phyloP scores from a whole-genome alignment of 768 basidiomycete genomes.

The Gloeophyllum trabeum region DNA sequence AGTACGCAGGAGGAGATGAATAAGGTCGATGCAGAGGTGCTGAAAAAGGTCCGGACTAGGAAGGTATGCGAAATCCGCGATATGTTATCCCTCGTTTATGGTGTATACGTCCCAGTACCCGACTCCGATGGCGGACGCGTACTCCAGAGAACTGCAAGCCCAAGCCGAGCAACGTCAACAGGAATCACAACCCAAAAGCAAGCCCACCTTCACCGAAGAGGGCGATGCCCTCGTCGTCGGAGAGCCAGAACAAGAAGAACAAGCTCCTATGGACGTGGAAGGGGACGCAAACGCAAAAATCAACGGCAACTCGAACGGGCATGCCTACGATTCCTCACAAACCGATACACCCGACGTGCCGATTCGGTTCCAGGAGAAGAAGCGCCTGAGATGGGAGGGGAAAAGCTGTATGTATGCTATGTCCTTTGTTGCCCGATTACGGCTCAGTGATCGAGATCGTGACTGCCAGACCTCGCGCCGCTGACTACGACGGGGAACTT shows the following conservation, averaged over 20 bases:
- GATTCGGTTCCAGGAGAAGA: constrained; percentile 72
- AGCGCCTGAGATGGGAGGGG: constrained; percentile 72
- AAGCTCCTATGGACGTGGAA: constrained; percentile 2
- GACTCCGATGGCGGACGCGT: constrained; percentile 49
- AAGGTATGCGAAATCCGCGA: constrained; percentile 34
- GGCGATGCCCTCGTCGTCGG: constrained; percentile 20
- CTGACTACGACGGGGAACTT: constrained; percentile 94
- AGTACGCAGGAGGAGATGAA: constrained; percentile 54
- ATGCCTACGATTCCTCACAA: no score
- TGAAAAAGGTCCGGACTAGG: constrained; percentile 54
- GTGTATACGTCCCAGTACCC: constrained; percentile 36
- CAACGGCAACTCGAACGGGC: no score
- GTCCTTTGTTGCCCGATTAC: constrained; percentile 27
- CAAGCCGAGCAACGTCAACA: no score
- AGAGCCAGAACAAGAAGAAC: constrained; percentile 27
- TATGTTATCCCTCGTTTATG: not conserved
- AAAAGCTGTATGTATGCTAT: constrained; percentile 58
- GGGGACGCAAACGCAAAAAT: constrained; percentile 7
- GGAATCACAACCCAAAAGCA: no score
- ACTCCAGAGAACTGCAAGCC: constrained; percentile 40
- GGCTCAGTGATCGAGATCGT: constrained; percentile 91
- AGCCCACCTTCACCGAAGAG: no score
- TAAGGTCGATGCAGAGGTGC: constrained; percentile 41
- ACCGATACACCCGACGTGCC: constrained; percentile 60
- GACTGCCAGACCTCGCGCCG: constrained; percentile 60